phyloP scores from a whole-genome alignment of 192 early-diverging fungal species.

The Backusella tarrabulga region DNA sequence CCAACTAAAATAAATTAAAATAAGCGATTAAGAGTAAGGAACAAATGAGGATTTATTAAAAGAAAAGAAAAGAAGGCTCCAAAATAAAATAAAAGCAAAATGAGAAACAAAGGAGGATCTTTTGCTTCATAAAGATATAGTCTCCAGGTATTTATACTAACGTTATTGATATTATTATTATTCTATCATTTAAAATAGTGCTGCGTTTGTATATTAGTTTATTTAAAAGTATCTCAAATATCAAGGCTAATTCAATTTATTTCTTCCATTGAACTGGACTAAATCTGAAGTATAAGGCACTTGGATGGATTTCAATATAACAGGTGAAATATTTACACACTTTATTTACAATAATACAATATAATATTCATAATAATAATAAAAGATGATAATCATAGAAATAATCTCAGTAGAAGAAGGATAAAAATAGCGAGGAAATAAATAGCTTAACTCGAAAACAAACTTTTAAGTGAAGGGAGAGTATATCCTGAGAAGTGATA shows the following conservation, averaged over 20 bases:
- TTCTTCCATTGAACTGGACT: not conserved
- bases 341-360: not conserved
- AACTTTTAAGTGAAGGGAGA: conserved; percentile 8
- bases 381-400: not conserved
- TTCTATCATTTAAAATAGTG: not conserved
- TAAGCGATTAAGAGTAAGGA: not conserved
- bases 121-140: not conserved
- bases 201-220: not conserved
- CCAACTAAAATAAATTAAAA: not conserved
- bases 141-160: not conserved
- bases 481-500: not conserved
- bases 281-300: not conserved
- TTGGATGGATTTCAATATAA: not conserved
- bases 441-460: conserved; percentile 3
- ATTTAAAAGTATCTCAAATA: not conserved
- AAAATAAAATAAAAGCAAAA: not conserved
- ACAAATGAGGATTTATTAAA: not conserved
- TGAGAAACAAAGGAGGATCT: not conserved
- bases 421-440: not conserved
- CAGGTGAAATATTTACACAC: not conserved
- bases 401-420: not conserved
- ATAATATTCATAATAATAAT: not conserved
- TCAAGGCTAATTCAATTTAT: not conserved
- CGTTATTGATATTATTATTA: not conserved
- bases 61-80: not conserved